phyloP scores from a whole-genome alignment of 1,284 basidiomycete species.

The Sanghuangporus weigelae region DNA sequence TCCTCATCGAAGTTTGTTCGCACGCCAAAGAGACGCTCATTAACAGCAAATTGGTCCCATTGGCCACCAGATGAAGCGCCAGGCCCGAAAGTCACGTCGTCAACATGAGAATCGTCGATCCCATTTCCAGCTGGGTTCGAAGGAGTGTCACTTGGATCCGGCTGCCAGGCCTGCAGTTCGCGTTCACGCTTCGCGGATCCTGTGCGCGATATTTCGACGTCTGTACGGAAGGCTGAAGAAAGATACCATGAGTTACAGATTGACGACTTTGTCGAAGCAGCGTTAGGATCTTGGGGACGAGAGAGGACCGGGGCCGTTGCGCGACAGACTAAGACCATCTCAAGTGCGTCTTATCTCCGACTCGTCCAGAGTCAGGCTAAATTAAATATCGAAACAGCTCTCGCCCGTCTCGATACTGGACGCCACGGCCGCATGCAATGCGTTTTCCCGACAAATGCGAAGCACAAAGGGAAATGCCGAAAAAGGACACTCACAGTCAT shows the following conservation, averaged over 20 bases:
- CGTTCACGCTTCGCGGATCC: slow-evolving; percentile 58
- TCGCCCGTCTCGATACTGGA: not conserved
- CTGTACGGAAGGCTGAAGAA: slow-evolving; percentile 76
- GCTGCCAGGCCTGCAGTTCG: slow-evolving; percentile 81
- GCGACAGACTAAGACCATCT: not conserved
- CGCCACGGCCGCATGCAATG: not conserved
- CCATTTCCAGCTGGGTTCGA: slow-evolving; percentile 18
- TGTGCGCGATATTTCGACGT: slow-evolving; percentile 76
- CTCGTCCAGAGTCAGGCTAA: not conserved
- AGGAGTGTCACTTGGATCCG: slow-evolving; percentile 23
- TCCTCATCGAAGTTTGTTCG: slow-evolving; percentile 93
- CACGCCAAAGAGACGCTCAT: slow-evolving; percentile 91
- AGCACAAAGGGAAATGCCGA: not conserved
- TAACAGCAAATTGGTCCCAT: slow-evolving; percentile 97
- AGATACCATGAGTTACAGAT: not conserved
- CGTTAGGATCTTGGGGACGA: no score
- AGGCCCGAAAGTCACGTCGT: slow-evolving; percentile 67
- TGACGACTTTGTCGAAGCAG: not conserved
- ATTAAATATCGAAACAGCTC: not conserved
- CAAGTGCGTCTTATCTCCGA: not conserved
- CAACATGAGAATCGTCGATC: slow-evolving; percentile 32
- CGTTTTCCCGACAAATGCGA: not conserved
- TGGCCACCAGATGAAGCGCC: slow-evolving; percentile 38
- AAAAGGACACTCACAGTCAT: slow-evolving; percentile 34
- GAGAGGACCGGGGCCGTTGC: not conserved